A percentile compares a stretch with the other conserved stretches of the same genome.
Conservation (phyloP, 257 asterid species). For the Knoxia roxburghii region DNA sequence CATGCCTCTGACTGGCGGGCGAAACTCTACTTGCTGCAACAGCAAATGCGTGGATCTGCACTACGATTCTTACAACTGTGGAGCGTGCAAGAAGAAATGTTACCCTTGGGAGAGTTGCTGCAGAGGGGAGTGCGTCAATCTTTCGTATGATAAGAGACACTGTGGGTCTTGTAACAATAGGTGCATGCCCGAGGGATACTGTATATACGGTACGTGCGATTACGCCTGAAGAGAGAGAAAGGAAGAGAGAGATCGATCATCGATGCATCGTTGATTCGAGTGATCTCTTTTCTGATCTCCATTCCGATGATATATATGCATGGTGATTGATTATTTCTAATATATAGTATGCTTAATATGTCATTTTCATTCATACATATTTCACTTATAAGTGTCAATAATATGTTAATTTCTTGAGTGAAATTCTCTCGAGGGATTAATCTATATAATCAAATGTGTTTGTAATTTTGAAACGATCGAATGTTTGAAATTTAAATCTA, state of each 20-base stretch:
- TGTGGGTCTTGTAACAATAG: conserved; percentile 35
- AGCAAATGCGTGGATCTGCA: conserved; percentile 35
- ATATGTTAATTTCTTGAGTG: background rate
- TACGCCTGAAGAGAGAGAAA: conserved; percentile 20
- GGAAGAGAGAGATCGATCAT: background rate
- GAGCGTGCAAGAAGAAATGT: conserved; percentile 40
- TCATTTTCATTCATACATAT: conserved; percentile 9
- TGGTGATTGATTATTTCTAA: too few relatives aligned
- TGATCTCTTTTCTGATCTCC: too few relatives aligned
- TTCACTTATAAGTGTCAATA: too few relatives aligned
- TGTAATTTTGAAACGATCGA: background rate
- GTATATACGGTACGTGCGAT: conserved; percentile 38
- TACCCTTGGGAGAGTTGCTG: conserved; percentile 27
- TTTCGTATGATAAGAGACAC: conserved; percentile 33
- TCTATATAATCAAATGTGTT: background rate
- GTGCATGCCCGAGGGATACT: conserved; percentile 27
- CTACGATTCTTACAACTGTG: conserved; percentile 30
- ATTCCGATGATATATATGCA: too few relatives aligned
- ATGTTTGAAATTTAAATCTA: background rate
- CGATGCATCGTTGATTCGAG: too few relatives aligned
- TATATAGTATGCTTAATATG: too few relatives aligned
- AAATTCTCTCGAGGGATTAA: background rate
- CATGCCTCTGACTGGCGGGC: conserved; percentile 13
- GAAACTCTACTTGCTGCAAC: conserved; percentile 37
- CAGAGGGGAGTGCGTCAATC: conserved; percentile 39